These are phyloP conservation scores for Limnanthes douglasii DNA, from an alignment of 345 rosid species.

Conservation along the genomic window DNA sequence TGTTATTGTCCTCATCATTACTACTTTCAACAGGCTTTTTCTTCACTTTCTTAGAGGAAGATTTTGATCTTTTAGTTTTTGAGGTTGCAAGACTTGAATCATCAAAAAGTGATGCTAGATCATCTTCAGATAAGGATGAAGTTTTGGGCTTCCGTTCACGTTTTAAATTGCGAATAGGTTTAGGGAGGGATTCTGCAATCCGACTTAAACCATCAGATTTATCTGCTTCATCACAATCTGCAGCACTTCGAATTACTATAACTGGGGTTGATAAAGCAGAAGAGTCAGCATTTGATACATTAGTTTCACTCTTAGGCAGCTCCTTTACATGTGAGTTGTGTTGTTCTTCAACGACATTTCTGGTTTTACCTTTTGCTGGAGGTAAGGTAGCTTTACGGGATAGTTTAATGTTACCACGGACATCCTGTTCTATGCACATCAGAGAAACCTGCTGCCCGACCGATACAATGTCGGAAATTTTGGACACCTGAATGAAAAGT, in stretches of 20 bases:
- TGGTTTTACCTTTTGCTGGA: constrained; percentile 12
- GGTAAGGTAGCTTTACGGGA: constrained; percentile 59
- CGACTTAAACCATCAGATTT: constrained; percentile 19
- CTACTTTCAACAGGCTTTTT: neutral
- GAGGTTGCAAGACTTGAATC: constrained; percentile 8
- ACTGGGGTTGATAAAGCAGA: constrained; percentile 29
- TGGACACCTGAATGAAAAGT: constrained; percentile 45
- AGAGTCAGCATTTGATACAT: constrained; percentile 6
- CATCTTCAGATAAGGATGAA: constrained; percentile 4
- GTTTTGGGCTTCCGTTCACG: constrained; percentile 9
- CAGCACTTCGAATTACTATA: constrained; percentile 65
- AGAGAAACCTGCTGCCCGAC: constrained; percentile 64
- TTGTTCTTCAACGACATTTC: constrained; percentile 16
- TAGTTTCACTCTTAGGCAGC: constrained; percentile 6
- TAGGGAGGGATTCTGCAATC: constrained; percentile 19
- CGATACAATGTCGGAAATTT: constrained; percentile 62
- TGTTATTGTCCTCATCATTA: neutral
- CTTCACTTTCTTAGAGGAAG: constrained; percentile 7
- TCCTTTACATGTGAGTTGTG: constrained; percentile 15
- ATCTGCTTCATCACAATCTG: constrained; percentile 79
- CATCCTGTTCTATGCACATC: constrained; percentile 88
- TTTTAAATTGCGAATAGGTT: constrained; percentile 11
- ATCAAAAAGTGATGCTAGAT: constrained; percentile 8
- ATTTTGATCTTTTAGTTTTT: constrained; percentile 7
- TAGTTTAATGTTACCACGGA: constrained; percentile 86